Evolutionary conservation across 306 rosid genomes (phyloP).

Genomic region (Potentilla sterilis): DNA sequence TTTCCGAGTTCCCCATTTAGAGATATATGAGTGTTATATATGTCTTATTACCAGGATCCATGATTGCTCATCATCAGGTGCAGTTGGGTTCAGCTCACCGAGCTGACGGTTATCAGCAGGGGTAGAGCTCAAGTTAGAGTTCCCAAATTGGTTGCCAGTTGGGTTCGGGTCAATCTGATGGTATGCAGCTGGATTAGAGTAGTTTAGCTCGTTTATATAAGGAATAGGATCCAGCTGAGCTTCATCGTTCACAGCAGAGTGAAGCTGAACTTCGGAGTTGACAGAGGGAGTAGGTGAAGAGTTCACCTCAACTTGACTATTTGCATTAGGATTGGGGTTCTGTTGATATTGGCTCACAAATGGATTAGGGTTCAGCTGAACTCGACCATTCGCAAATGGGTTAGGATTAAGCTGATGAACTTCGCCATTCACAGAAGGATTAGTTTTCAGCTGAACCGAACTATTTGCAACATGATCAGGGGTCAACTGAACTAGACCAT

Average conservation of each 20-base stretch:
- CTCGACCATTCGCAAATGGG: not conserved
- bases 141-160: constrained; percentile 1
- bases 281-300: not conserved
- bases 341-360: not conserved
- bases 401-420: not conserved
- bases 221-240: not conserved
- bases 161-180: not conserved
- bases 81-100: not conserved
- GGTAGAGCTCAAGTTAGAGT: not conserved
- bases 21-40: not conserved
- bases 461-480: not conserved
- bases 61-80: constrained; percentile 5
- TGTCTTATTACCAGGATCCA: constrained; percentile 21
- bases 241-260: not conserved
- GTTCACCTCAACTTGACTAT: not conserved
- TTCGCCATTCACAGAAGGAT: not conserved
- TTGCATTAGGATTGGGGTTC: not conserved
- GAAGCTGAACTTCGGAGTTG: not conserved
- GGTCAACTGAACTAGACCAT: constrained; percentile 4
- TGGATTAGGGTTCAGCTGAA: not conserved
- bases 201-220: not conserved
- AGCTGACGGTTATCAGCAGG: not conserved
- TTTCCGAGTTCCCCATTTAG: not conserved
- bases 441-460: not conserved
- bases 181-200: not conserved